Evolutionary conservation across 2,329 filamentous ascomycete genomes (phyloP).

Genomic region (Diaporthe destruens): DNA sequence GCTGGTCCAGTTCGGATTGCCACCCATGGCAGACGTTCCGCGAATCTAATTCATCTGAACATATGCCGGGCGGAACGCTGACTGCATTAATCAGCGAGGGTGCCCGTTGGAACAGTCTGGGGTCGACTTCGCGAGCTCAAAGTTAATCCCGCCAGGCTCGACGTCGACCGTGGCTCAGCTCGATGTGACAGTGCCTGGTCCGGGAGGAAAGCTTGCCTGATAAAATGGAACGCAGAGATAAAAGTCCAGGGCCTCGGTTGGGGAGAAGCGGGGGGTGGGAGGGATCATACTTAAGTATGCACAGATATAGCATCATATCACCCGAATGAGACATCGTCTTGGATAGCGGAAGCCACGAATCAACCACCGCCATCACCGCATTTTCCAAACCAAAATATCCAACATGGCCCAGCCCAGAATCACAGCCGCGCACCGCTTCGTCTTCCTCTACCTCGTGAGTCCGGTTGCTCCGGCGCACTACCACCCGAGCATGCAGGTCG

Average conservation of each 20-base stretch:
- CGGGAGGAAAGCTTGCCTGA: neutral
- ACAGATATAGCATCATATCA: neutral
- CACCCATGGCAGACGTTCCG: neutral
- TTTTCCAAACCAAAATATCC: neutral
- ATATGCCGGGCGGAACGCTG: slow-evolving; percentile 22
- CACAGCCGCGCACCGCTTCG: slow-evolving; percentile 35
- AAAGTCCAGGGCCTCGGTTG: neutral
- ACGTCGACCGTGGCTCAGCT: neutral
- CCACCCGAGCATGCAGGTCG: slow-evolving; percentile 44
- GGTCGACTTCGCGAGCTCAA: neutral
- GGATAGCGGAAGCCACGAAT: neutral
- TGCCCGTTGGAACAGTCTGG: neutral
- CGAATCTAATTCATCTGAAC: slow-evolving; percentile 18
- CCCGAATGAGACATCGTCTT: neutral
- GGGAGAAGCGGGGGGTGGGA: neutral
- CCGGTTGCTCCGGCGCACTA: slow-evolving; percentile 39
- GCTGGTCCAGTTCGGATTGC: neutral
- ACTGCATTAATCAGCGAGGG: neutral
- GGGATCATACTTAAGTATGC: neutral
- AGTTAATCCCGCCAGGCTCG: neutral
- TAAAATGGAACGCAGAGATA: neutral
- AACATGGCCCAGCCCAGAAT: slow-evolving; percentile 19
- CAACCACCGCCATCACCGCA: neutral
- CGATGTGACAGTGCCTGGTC: neutral
- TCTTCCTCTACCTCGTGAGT: slow-evolving; percentile 38